Evolutionary conservation across 371 early-diverging fungal genomes (phyloP), one percentile per base, ranked within the genome.

Genomic region (Chytridium lagenaria): DNA sequence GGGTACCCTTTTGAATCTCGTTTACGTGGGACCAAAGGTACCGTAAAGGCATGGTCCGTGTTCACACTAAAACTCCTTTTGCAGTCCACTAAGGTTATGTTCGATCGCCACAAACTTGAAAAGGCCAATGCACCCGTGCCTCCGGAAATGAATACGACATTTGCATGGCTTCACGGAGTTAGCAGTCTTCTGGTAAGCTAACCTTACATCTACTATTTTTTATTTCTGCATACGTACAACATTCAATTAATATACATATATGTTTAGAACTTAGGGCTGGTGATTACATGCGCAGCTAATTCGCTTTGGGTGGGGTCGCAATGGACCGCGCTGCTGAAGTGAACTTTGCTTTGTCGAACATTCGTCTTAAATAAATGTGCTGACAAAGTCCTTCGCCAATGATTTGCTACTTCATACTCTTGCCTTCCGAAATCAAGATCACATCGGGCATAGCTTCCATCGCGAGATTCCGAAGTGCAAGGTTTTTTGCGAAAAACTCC

Each of bases 381-480:
- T n/a, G n/a, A n/a, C n/a, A n/a, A n/a, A n/a, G n/a, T n/a, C n/a
- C n/a, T n/a, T n/a, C n/a, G n/a, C n/a, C n/a, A n/a, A n/a, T n/a
- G n/a, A n/a, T n/a, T n/a, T n/a, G n/a, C n/a, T n/a, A n/a, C n/a
- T n/a, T n/a, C n/a, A n/a, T n/a, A n/a, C n/a, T n/a, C n/a, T n/a
- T n/a, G 12, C 44, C 44, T 19, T 44, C 19, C 19, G 44, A 44
- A 12, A 78, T 57, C 66, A 75, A 71, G 50, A 70, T 59, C 36
- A 82, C 75, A 73, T 79, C 82, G 34, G 71, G 33, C 80, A 79
- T 76, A 34, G 71, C 40, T 44, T 82, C 82, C 66, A 83, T 51
- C 37, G 57, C 63, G 16, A 80, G 38, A 74, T 80, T 80, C 30
- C 83, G 68, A 33, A 80, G 38, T 0, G 55, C 33, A 57, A 83